Base-by-base conservation (phyloP, 2,329 filamentous ascomycete genomes). In the Chaetomium strumarium region DNA sequence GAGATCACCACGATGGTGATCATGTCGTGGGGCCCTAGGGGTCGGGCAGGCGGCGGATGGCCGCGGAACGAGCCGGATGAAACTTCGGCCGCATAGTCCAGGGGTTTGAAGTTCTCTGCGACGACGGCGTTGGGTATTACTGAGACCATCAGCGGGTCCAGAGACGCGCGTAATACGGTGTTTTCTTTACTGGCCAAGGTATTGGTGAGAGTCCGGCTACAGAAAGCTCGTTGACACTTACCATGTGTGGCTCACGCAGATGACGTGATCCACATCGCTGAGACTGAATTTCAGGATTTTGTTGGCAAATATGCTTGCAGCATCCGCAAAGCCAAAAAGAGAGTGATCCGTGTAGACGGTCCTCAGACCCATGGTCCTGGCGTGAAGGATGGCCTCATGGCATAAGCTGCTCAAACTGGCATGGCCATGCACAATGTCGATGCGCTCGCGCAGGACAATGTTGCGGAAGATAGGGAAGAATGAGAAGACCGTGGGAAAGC, bases 271-370 rank as follows among this genome's bases (percentile, higher is more conserved):
- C 13, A 99, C 91, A 66, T 99, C 93, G 67, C 92, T 97, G 58
- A 99, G 69, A 0, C 84, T 92, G 65, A 99, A 99, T 68, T 99
- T 99, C 51, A 99, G 78, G 37, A 99, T 75, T 73, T 99, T 99
- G 68, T 99, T 99, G 31, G 92, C 95, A 54, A 99, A 75, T 58
- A 99, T 99, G 60, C 92, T 97, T 1, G 83, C 90, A 1, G 93
- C 91, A 70, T 99, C 95, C 42, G 92, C 93, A 65, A 99, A 99
- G 1, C 93, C 93, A 72, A 97, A 97, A 3, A 99, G 77, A 38
- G 91, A 96, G 70, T 99, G 93, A 65, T 99, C 93, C 0, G 93
- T 99, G 65, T 97, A 97, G 41, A 96, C 92, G 0, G 95, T 96
- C 46, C 91, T 83, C 61, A 99, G 68, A 1, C 93, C 91, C 95